A percentile compares a stretch with the other conserved stretches of the same genome.
phyloP scores from a whole-genome alignment of 164 flowering plant species.

The Vitis riparia region DNA sequence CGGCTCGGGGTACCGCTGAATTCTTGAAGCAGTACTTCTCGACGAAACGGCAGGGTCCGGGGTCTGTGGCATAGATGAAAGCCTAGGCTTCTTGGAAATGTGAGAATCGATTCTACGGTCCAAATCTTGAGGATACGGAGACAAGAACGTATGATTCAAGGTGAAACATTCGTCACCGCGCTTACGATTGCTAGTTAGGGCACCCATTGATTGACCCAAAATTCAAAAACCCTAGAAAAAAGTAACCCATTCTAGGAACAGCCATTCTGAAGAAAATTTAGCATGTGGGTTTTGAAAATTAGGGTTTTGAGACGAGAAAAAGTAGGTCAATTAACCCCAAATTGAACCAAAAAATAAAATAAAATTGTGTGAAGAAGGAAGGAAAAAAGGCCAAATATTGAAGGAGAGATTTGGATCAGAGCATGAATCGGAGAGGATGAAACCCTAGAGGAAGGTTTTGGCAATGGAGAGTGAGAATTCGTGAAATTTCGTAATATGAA shows the following conservation, averaged over 20 bases:
- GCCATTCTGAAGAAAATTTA: background rate
- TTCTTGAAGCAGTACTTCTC: conserved; percentile 22
- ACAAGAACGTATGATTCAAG: conserved; percentile 10
- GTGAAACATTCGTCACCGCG: conserved; percentile 41
- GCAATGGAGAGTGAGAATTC: no score
- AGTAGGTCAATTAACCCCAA: background rate
- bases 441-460: no score
- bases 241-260: conserved; percentile 10
- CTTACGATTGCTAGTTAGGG: conserved; percentile 45
- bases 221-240: conserved; percentile 11
- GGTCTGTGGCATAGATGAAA: conserved; percentile 14
- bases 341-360: background rate
- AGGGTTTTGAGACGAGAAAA: background rate
- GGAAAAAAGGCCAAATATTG: no score
- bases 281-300: background rate
- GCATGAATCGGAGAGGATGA: no score
- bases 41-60: conserved; percentile 16
- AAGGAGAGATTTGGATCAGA: no score
- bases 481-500: no score
- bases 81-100: conserved; percentile 32
- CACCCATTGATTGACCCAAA: conserved; percentile 44
- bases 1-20: conserved; percentile 34
- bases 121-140: conserved; percentile 13
- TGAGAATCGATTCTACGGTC: background rate
- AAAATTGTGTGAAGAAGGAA: background rate